Evolutionary conservation across 208 protist genomes (phyloP), one percentile per base, ranked within the genome.

Genomic region (Porcisia hertigi): DNA sequence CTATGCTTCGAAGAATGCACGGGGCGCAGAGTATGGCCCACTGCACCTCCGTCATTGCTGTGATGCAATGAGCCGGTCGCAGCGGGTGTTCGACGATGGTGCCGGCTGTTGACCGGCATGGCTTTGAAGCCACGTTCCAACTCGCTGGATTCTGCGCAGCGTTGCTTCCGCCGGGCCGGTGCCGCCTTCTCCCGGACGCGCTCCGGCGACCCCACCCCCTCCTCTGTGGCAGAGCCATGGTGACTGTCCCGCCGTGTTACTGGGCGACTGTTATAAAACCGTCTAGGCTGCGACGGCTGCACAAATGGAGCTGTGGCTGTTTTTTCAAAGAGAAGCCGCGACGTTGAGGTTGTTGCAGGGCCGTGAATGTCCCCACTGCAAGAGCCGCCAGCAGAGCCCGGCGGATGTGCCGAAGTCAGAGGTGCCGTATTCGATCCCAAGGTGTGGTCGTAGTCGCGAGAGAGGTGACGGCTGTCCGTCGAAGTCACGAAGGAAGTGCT

Each of bases 101-200:
- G 30, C 18, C 36, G 30, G 36, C 41, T 55, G 12, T 53, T 67
- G 5, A 30, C 18, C 45, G 57, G 75, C 52, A 85, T 41, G 34
- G 81, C 76, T 52, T 83, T 80, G 41, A 87, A 69, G 25, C 63
- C 82, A 4, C 77, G 53, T 65, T 87, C 79, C 53, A 85, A 80
- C 16, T 82, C 75, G 34, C 67, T 43, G 8, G 70, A 75, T 41
- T 84, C 73, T 9, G 53, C 25, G 60, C 77, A 47, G 64, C 59
- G 59, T 52, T 70, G 83, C 39, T 8, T 58, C 5, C 52, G 70
- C 0, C 62, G 83, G 0, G 71, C 39, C 41, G 57, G 78, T 54
- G n/a, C 23, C 23, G 12, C 60, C 14, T 55, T 43, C 39, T 57
- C 11, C 36, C 30, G 66, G 25, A 23, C 6, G 54, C 47, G 49